Base-by-base conservation (phyloP, 352 stramenopile genomes). In the Pythium utonaiense region DNA sequence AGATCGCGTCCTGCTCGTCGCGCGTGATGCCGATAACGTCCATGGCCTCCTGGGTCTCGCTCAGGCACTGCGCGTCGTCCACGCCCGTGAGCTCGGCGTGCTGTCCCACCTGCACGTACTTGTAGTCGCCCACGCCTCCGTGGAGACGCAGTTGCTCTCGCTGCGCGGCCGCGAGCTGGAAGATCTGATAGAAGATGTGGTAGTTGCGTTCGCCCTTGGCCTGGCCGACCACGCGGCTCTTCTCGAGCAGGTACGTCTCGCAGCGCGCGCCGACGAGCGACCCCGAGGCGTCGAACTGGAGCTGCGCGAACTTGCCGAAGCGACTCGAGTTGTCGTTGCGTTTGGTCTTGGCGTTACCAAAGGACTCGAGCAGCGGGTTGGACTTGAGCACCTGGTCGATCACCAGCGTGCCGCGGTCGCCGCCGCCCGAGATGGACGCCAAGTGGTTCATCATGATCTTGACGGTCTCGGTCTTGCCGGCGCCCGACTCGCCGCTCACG, bases 111-210 rank as follows among this genome's bases (percentile, higher is more conserved):
- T 71, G 66, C 72, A 95, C 88, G 61, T 91, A 95, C 57, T 91
- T 87, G 73, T 91, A 92, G 59, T 76, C 82, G 6, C 67, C 69
- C 7, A 73, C 86, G 36, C 75, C 64, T 3, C 88, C 80, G 21
- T 78, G 70, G 25, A 89, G 73, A 40, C 78, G 80, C 47, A 95
- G 70, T 30, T 80, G 71, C 36, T 45, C 53, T 59, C 78, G 88
- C 1, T 78, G 73, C 3, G 62, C 68, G 14, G 77, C 66, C 0
- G 65, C 45, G 17, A 92, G 71, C 17, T 68, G 70, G 69, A 96
- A 89, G 52, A 99, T 80, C 70, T 98, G 87, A 78, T 99, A 99
- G 72, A 99, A 99, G 33, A 99, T 86, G 74, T 99, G 96, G 82
- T 98, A 99, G 73, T 99, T 99, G 41, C 96, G 78, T 73, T 99